Evolutionary conservation across 306 rosid species (phyloP).

Genomic region (Fragaria vesca): DNA sequence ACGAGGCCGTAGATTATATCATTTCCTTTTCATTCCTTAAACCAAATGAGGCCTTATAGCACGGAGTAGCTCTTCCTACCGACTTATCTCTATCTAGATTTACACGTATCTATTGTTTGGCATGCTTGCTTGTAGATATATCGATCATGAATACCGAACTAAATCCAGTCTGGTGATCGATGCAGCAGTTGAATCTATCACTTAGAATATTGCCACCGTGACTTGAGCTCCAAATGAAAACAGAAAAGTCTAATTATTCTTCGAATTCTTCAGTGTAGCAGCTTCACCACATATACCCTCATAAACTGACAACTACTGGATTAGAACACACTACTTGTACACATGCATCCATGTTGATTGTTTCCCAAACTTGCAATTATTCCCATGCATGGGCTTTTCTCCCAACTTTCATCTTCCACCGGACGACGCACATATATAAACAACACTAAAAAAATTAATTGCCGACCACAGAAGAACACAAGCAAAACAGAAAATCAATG

Average conservation of each 20-base stretch:
- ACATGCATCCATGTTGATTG: constrained; percentile 52
- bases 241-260: neutral
- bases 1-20: too few species aligned
- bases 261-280: neutral
- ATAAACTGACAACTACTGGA: constrained; percentile 2
- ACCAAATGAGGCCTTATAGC: too few species aligned
- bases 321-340: constrained; percentile 22
- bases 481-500: constrained; percentile 2
- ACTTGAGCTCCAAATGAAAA: neutral
- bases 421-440: neutral
- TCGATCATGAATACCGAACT: neutral
- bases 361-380: constrained; percentile 33
- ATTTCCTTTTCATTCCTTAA: too few species aligned
- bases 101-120: too few species aligned
- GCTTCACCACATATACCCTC: neutral
- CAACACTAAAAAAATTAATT: constrained; percentile 21
- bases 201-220: neutral
- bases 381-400: constrained; percentile 21
- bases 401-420: constrained; percentile 15
- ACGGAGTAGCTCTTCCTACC: too few species aligned
- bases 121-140: too few species aligned
- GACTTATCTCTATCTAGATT: too few species aligned
- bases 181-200: neutral
- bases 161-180: neutral
- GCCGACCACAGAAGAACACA: constrained; percentile 38